Percentiles rank a stretch among this genome's conserved stretches.
Evolutionary conservation across 1,139 yeast species (phyloP).

Genomic region (Pichia sp.): DNA sequence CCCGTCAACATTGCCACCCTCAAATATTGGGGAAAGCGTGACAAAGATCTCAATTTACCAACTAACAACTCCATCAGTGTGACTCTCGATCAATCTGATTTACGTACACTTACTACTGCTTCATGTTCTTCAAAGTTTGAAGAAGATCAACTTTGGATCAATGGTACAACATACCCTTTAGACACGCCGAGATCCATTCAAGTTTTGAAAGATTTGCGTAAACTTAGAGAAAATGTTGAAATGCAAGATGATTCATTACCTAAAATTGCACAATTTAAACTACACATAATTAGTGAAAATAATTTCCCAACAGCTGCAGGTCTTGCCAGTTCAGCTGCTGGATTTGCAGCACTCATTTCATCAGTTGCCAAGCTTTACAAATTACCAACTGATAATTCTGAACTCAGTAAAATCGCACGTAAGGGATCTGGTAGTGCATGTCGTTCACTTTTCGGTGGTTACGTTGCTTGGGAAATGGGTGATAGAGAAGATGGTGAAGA

Average conservation of each 20-base stretch:
- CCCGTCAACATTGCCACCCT: slow-evolving; percentile 91
- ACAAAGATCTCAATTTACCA: slow-evolving; percentile 77
- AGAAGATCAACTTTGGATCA: slow-evolving; percentile 73
- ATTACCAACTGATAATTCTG: slow-evolving; percentile 75
- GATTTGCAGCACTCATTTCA: slow-evolving; percentile 89
- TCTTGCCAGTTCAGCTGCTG: slow-evolving; percentile 95
- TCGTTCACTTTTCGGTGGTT: slow-evolving; percentile 94
- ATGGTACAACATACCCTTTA: slow-evolving; percentile 43
- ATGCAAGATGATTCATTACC: slow-evolving; percentile 42
- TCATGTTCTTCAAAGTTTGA: slow-evolving; percentile 53
- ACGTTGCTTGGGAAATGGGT: slow-evolving; percentile 99
- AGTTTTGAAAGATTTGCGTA: slow-evolving; percentile 70
- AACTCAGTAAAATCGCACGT: slow-evolving; percentile 87
- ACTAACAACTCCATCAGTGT: slow-evolving; percentile 95
- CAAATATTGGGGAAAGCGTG: slow-evolving; percentile 98
- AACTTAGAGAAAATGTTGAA: slow-evolving; percentile 54
- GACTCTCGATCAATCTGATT: slow-evolving; percentile 82
- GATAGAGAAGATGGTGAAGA: slow-evolving; percentile 62
- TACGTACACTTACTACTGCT: slow-evolving; percentile 87
- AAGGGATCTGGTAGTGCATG: slow-evolving; percentile 99
- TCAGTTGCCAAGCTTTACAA: slow-evolving; percentile 78
- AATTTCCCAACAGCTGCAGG: slow-evolving; percentile 99
- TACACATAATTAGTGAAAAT: slow-evolving; percentile 87
- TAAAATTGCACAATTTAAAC: slow-evolving; percentile 53
- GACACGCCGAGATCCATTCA: slow-evolving; percentile 62